A percentile compares a stretch with the other conserved stretches of the same genome.
phyloP scores from a whole-genome alignment of 1,284 basidiomycete genomes.

The Boletus hoseneyae region DNA sequence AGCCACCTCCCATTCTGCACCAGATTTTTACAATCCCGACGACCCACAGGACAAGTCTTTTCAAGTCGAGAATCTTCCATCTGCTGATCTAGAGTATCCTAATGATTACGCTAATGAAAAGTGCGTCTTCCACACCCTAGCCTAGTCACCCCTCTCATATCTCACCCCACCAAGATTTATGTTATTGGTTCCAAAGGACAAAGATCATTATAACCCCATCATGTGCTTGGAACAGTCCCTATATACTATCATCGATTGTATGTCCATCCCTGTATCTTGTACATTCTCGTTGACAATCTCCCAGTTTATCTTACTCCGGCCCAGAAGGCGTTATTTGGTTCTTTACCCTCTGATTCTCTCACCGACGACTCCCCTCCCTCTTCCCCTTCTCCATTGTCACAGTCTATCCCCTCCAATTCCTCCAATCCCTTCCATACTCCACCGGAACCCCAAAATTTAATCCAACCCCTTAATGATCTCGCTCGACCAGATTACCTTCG shows the following conservation, averaged over 20 bases:
- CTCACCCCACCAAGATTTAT: slow-evolving; percentile 49
- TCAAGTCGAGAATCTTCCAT: slow-evolving; percentile 56
- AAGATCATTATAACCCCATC: slow-evolving; percentile 77
- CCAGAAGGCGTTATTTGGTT: slow-evolving; percentile 62
- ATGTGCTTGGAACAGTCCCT: slow-evolving; percentile 66
- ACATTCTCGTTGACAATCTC: slow-evolving; percentile 16
- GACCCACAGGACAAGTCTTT: slow-evolving; percentile 58
- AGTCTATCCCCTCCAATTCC: slow-evolving; percentile 27
- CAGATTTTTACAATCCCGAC: slow-evolving; percentile 64
- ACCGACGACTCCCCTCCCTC: slow-evolving; percentile 37
- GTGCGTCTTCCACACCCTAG: slow-evolving; percentile 26
- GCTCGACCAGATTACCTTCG: slow-evolving; percentile 47
- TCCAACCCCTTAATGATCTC: not conserved
- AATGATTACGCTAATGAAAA: slow-evolving; percentile 61
- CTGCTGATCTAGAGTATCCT: slow-evolving; percentile 68
- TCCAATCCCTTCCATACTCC: slow-evolving; percentile 12
- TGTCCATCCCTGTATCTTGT: slow-evolving; percentile 16
- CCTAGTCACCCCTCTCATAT: not conserved
- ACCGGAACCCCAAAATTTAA: slow-evolving; percentile 19
- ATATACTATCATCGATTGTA: slow-evolving; percentile 66
- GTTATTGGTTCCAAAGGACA: slow-evolving; percentile 70
- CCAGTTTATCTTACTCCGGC: slow-evolving; percentile 66
- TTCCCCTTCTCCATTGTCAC: slow-evolving; percentile 32
- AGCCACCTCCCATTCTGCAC: not conserved
- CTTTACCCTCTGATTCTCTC: slow-evolving; percentile 50